Evolutionary conservation across 1,139 yeast genomes (phyloP).

Genomic region (Debaryomyces coudertii): DNA sequence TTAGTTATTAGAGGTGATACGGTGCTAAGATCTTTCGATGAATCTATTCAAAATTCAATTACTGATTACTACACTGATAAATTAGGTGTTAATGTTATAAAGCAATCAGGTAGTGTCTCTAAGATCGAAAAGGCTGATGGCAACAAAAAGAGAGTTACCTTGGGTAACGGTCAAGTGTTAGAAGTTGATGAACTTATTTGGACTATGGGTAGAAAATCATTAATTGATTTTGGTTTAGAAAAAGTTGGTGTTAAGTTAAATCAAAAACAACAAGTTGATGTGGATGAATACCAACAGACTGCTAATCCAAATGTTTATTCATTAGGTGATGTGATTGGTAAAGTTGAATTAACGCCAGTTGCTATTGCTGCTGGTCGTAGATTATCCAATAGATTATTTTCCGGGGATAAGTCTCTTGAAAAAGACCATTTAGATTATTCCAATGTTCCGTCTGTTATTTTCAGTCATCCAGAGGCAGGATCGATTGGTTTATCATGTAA

Average conservation of each 20-base stretch:
- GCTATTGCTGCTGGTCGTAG: slow-evolving; percentile 99
- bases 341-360: slow-evolving; percentile 93
- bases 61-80: slow-evolving; percentile 78
- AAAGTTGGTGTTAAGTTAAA: slow-evolving; percentile 70
- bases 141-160: slow-evolving; percentile 64
- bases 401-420: slow-evolving; percentile 70
- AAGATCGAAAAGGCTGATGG: slow-evolving; percentile 61
- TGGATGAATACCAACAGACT: slow-evolving; percentile 88
- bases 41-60: slow-evolving; percentile 72
- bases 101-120: slow-evolving; percentile 57
- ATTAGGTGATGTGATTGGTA: slow-evolving; percentile 91
- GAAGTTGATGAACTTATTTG: slow-evolving; percentile 84
- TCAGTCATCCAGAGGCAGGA: slow-evolving; percentile 98
- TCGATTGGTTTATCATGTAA: slow-evolving; percentile 83
- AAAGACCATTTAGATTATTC: slow-evolving; percentile 76
- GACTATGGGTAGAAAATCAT: slow-evolving; percentile 91
- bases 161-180: slow-evolving; percentile 56
- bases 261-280: slow-evolving; percentile 60
- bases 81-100: slow-evolving; percentile 78
- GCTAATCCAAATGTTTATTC: slow-evolving; percentile 73
- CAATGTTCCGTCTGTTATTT: slow-evolving; percentile 88
- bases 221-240: slow-evolving; percentile 74
- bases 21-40: slow-evolving; percentile 86
- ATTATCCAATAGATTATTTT: slow-evolving; percentile 83
- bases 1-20: slow-evolving; percentile 88